Base-by-base conservation (phyloP, 306 rosid genomes). In the Malus domestica region DNA sequence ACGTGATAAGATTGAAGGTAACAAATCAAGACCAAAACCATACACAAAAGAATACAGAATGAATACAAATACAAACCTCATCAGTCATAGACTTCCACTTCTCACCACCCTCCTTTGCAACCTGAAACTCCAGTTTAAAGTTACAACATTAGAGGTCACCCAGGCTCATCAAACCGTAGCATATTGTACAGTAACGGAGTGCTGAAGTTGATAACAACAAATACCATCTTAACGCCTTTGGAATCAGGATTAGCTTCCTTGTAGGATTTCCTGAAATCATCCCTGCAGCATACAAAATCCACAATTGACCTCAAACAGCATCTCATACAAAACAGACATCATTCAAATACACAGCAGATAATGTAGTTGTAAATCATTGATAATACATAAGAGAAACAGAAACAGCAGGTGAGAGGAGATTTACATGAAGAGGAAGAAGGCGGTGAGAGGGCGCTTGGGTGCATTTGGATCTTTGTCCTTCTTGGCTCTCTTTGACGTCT, bases 361-460 rank as follows among this genome's bases (percentile, higher is more conserved):
- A 19, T 15, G 55, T 16, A 49, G 55, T 15, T 16, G 20, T 16
- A 51, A 20, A 16, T 15, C 55, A 51, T 2, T 16, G 55, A 51
- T 15, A 15, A 5, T 18, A 51, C 8, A 19, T 51, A 1, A 14
- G 1, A 20, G 20, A 46, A 1, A 6, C 1, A 18, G 15, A 27
- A 61, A 20, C 20, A 23, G 0, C 20, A 23, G 5, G 14, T 15
- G 18, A 0, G 10, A 16, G 16, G 14, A n/a, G 33, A 46, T 11
- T 18, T 76, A 93, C 97, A 93, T 27, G 81, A 94, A 94, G 55
- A 89, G 40, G 73, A 90, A 95, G 81, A 92, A 95, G 19, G 99
- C 97, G 15, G 97, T 92, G 4, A 80, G 60, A 75, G 99, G 97
- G 29, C 97, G 99, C 84, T 92, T 95, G 29, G 86, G 97, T 79